These are phyloP conservation scores for Porodaedalea pini DNA, from an alignment of 1,284 basidiomycete species.

Conservation along the genomic window DNA sequence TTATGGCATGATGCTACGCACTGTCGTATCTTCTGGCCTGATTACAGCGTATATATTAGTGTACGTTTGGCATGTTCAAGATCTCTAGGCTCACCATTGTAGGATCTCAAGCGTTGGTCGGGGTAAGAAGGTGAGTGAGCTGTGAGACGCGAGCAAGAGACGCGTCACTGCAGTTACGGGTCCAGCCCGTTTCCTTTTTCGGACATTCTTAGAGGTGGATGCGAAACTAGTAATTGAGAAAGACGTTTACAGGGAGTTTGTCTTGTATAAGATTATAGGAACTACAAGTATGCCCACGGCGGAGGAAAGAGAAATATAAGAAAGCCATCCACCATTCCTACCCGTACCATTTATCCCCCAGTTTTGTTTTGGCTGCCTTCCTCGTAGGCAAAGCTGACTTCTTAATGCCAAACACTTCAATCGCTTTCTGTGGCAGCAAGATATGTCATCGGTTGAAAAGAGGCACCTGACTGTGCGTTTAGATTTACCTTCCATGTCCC, in stretches of 20 bases:
- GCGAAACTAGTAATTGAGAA: background rate
- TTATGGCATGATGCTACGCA: constrained; percentile 39
- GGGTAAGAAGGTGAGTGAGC: background rate
- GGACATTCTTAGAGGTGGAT: no score
- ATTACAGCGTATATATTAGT: background rate
- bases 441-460: background rate
- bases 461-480: background rate
- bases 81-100: background rate
- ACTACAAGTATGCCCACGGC: background rate
- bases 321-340: constrained; percentile 25
- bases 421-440: constrained; percentile 54
- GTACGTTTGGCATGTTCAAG: background rate
- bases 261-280: background rate
- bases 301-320: background rate
- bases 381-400: constrained; percentile 66
- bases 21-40: constrained; percentile 90
- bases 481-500: constrained; percentile 67
- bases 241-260: no score
- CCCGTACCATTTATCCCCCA: constrained; percentile 69
- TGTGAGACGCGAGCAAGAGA: constrained; percentile 6
- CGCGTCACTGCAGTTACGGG: constrained; percentile 14
- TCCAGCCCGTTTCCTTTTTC: background rate
- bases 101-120: background rate
- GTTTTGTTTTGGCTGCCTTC: constrained; percentile 46
- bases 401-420: constrained; percentile 75